Percentiles rank a stretch among this genome's conserved stretches.
These are phyloP conservation scores for Gynandropsis gynandra DNA, from an alignment of 345 rosid species.

Conservation along the genomic window DNA sequence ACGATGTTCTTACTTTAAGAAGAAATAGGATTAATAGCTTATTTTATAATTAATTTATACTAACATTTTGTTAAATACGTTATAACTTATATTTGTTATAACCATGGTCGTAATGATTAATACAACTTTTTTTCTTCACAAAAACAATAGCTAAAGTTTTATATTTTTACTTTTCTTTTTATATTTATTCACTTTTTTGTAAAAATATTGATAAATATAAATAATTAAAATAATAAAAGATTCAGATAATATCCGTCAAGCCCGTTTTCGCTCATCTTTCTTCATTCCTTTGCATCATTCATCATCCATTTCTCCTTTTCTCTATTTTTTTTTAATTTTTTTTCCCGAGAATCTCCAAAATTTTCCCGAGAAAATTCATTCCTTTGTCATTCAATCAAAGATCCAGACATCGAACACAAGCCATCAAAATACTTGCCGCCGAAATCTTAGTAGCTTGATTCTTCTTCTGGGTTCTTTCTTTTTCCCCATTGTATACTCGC, in stretches of 20 bases:
- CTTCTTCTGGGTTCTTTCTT: conserved; percentile 16
- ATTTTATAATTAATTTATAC: no score
- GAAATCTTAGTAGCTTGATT: conserved; percentile 8
- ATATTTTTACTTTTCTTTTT: no score
- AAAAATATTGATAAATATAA: background rate
- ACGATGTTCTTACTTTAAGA: no score
- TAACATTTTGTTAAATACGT: no score
- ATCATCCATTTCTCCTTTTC: conserved; percentile 8
- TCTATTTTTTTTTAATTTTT: background rate
- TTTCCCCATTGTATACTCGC: no score
- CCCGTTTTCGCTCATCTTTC: conserved; percentile 1
- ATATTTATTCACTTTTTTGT: background rate
- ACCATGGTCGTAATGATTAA: no score
- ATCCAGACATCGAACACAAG: conserved; percentile 9
- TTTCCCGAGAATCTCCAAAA: conserved; percentile 20
- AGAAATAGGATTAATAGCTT: no score
- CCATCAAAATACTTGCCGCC: conserved; percentile 25
- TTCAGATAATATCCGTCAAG: conserved; percentile 2
- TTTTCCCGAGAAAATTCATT: conserved; percentile 23
- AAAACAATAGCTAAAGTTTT: no score
- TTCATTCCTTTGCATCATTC: background rate
- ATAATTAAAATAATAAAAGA: background rate
- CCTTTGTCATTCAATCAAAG: conserved; percentile 22
- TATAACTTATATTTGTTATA: no score
- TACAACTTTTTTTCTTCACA: no score